Evolutionary conservation across 441 rosid species (phyloP), one percentile per base, ranked within the genome.

Genomic region (Brassica hybrid): DNA sequence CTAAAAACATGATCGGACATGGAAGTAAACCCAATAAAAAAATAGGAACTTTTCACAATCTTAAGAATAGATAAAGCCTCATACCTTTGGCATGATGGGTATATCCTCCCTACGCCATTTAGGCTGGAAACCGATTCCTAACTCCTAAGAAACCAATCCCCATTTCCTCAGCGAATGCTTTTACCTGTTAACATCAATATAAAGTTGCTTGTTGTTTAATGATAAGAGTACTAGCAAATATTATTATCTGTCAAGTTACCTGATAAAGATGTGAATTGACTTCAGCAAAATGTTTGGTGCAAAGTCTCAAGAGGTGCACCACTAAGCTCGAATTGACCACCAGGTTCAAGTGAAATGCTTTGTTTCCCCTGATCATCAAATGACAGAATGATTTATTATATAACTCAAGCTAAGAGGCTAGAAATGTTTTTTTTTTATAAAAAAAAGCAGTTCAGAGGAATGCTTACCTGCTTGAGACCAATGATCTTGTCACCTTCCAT

Each of bases 211-310:
- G 19, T 10, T 38, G 3, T 10, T 69, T 32, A 11, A 6, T n/a
- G 67, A 10, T 64, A 45, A 57, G 68, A 41, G 23, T 11, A 64
- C 6, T 16, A 66, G 27, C 34, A 14, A 19, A 19, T 19, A 14
- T 79, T 30, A 1, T n/a, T 14, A 19, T 30, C 56, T 50, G 52
- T 76, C 34, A 72, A 69, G 73, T 72, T 19, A 91, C 99, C 96
- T 96, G 99, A 87, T 96, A 96, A 75, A 96, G 98, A 78, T 96
- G 99, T 36, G 99, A 93, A 84, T 96, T 96, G 78, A 96, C 99
- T 87, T 92, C 98, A 57, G 98, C 98, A 84, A 98, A 21, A 96
- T 32, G 99, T 96, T 86, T 93, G 99, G 80, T 96, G 99, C 88
- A 96, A 80, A 60, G 99, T 96, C 83, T 93, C 99, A 76, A 96